Conservation (phyloP, 2,329 filamentous ascomycete species). For the Chaetoscypha palmicola region DNA sequence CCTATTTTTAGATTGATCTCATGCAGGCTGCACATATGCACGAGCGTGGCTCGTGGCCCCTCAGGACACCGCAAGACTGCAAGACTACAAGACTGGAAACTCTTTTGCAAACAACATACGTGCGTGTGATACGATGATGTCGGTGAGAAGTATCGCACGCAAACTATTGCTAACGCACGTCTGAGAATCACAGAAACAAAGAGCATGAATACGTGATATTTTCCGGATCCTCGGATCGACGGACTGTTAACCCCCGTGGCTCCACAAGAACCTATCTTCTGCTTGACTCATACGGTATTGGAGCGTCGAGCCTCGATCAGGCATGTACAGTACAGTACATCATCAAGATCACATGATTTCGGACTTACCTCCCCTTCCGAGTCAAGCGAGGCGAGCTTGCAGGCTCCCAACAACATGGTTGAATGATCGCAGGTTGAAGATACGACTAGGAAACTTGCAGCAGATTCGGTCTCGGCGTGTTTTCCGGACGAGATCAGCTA, state of each 20-base stretch:
- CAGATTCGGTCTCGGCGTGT: too few species aligned
- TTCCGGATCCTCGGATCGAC: neutral
- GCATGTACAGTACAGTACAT: neutral
- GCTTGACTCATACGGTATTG: too few species aligned
- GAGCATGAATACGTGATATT: neutral
- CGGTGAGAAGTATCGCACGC: neutral
- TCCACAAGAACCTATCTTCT: conserved; percentile 1
- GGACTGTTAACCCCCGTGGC: neutral
- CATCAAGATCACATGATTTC: neutral
- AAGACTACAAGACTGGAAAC: neutral
- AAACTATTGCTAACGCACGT: neutral
- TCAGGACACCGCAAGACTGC: neutral
- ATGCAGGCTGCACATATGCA: conserved; percentile 1
- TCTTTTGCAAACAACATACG: neutral
- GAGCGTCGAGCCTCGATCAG: too few species aligned
- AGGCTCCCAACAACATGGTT: neutral
- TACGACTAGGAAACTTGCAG: neutral
- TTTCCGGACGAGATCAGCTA: too few species aligned
- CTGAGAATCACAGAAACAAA: neutral
- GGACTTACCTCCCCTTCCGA: neutral
- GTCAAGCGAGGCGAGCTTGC: neutral
- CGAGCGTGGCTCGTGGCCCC: conserved; percentile 2
- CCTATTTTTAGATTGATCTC: neutral
- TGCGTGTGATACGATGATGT: neutral
- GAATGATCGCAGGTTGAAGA: neutral